Evolutionary conservation across 306 rosid genomes (phyloP).

Genomic region (Mucuna pruriens): DNA sequence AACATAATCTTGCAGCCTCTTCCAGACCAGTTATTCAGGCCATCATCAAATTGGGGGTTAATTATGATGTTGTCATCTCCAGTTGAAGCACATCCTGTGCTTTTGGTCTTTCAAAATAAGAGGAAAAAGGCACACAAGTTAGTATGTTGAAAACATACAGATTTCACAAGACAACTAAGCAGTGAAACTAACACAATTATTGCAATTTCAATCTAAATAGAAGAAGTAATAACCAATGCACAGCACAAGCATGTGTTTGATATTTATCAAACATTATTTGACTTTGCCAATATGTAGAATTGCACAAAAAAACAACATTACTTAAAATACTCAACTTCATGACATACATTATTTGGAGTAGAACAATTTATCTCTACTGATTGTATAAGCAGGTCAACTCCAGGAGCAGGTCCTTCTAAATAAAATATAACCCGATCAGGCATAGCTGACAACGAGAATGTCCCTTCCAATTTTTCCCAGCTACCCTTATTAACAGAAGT

Average conservation of each 20-base stretch:
- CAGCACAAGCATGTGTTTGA: background rate
- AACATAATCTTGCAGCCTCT: slow-evolving; percentile 90
- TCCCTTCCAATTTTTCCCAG: slow-evolving; percentile 86
- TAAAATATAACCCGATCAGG: slow-evolving; percentile 72
- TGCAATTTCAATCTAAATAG: slow-evolving; percentile 22
- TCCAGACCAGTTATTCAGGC: slow-evolving; percentile 86
- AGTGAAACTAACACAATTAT: slow-evolving; percentile 20
- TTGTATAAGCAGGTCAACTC: slow-evolving; percentile 71
- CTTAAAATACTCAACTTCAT: slow-evolving; percentile 45
- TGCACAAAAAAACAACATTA: slow-evolving; percentile 9
- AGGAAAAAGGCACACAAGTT: slow-evolving; percentile 2
- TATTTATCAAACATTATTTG: slow-evolving; percentile 9
- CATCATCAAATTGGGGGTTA: slow-evolving; percentile 85
- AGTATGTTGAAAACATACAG: slow-evolving; percentile 17
- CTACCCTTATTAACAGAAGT: slow-evolving; percentile 63
- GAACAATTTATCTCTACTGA: slow-evolving; percentile 65
- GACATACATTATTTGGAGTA: slow-evolving; percentile 46
- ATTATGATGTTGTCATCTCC: slow-evolving; percentile 64
- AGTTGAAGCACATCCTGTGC: slow-evolving; percentile 36
- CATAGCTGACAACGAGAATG: slow-evolving; percentile 62
- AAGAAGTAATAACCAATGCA: slow-evolving; percentile 15
- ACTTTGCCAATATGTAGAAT: slow-evolving; percentile 8
- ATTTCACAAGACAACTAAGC: slow-evolving; percentile 15
- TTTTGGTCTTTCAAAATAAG: slow-evolving; percentile 46
- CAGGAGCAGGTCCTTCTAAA: slow-evolving; percentile 93